These are phyloP conservation scores for Trypanosoma avium DNA, from an alignment of 208 protist genomes.

Conservation along the genomic window DNA sequence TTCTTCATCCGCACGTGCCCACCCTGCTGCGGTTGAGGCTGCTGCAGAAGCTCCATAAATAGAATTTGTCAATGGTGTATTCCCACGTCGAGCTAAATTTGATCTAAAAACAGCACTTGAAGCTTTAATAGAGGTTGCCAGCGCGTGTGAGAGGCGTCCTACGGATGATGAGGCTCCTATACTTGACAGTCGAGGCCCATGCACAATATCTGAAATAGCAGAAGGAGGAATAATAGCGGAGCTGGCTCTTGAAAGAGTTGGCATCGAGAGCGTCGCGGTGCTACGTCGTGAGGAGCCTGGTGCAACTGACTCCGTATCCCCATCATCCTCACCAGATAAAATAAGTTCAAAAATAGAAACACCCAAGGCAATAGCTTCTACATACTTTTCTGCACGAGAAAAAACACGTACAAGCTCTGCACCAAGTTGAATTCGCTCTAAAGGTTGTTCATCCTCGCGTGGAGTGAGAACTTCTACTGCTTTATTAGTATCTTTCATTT, in stretches of 20 bases:
- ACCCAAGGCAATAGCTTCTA: conserved; percentile 79
- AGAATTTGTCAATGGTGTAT: conserved; percentile 71
- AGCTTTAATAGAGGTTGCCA: conserved; percentile 80
- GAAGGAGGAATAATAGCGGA: conserved; percentile 83
- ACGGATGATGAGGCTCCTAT: conserved; percentile 21
- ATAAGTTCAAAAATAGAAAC: conserved; percentile 85
- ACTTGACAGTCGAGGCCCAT: conserved; percentile 20
- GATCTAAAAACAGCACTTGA: conserved; percentile 63
- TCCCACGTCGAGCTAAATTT: conserved; percentile 59
- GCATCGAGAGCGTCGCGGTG: conserved; percentile 52
- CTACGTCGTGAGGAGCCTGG: conserved; percentile 48
- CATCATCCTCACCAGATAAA: conserved; percentile 76
- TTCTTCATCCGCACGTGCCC: conserved; percentile 51
- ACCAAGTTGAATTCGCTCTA: conserved; percentile 83
- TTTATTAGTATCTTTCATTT: conserved; percentile 42
- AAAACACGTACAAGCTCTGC: conserved; percentile 73
- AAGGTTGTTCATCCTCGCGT: conserved; percentile 52
- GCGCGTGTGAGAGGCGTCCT: conserved; percentile 45
- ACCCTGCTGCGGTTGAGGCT: conserved; percentile 67
- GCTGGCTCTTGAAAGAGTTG: conserved; percentile 75
- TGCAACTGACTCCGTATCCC: conserved; percentile 78
- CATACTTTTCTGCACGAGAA: conserved; percentile 52
- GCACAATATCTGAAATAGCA: conserved; percentile 50
- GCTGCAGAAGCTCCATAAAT: conserved; percentile 83
- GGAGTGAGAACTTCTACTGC: conserved; percentile 71